Percentiles rank a stretch among this genome's conserved stretches.
Evolutionary conservation across 23 red algal genomes (phyloP).

Genomic region (Gracilariopsis chorda): DNA sequence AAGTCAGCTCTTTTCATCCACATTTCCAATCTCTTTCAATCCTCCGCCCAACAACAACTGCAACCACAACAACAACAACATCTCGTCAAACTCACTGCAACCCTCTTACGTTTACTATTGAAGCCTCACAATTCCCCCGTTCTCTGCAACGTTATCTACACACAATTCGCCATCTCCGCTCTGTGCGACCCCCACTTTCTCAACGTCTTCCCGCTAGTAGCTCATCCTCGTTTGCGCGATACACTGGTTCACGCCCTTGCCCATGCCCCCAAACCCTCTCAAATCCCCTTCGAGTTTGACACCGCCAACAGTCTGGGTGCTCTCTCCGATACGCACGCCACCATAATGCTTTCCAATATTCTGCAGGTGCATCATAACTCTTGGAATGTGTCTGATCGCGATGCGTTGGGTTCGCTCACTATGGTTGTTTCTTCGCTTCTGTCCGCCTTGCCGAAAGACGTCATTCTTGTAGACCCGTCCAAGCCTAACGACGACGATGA

Average conservation of each 20-base stretch:
- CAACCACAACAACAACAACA: neutral
- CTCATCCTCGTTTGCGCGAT: neutral
- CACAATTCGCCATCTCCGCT: neutral
- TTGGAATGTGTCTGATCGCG: neutral
- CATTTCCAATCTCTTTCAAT: neutral
- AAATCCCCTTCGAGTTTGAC: neutral
- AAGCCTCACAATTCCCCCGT: neutral
- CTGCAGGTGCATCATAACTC: neutral
- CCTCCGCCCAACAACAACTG: neutral
- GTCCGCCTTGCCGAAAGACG: constrained; percentile 16
- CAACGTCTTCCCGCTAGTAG: neutral
- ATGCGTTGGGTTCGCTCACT: neutral
- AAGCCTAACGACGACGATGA: neutral
- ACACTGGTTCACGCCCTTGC: neutral
- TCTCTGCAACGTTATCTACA: neutral
- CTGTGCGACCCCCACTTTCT: neutral
- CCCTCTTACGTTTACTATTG: neutral
- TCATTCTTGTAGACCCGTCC: neutral
- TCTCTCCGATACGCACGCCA: neutral
- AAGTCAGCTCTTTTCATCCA: neutral
- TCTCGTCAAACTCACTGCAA: neutral
- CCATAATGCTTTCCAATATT: constrained; percentile 35
- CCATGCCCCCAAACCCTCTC: neutral
- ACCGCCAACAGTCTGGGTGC: neutral
- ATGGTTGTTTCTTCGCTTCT: constrained; percentile 24